These are phyloP conservation scores for Starmerella potacharoeniae DNA, from an alignment of 805 yeast genomes.

Conservation along the genomic window DNA sequence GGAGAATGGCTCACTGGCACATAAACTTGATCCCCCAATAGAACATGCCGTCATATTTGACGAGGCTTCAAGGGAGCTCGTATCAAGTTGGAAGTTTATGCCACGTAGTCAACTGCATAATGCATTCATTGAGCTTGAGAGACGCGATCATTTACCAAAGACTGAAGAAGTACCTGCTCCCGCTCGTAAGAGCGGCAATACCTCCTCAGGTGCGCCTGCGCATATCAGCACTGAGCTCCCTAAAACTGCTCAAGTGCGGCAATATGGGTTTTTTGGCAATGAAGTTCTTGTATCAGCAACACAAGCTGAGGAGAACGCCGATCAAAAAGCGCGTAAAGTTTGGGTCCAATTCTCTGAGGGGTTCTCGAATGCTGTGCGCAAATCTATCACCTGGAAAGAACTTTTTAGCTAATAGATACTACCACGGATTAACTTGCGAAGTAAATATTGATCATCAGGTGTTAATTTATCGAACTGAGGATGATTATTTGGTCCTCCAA, in stretches of 20 bases:
- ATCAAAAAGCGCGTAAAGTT: constrained; percentile 25
- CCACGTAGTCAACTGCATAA: constrained; percentile 11
- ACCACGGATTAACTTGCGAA: neutral
- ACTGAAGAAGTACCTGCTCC: neutral
- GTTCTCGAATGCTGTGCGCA: constrained; percentile 80
- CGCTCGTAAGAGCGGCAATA: neutral
- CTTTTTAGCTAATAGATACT: constrained; percentile 24
- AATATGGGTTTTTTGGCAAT: constrained; percentile 19
- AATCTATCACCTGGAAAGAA: constrained; percentile 65
- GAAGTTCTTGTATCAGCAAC: constrained; percentile 6
- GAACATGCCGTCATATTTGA: constrained; percentile 23
- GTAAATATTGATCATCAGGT: neutral
- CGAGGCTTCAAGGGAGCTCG: constrained; percentile 1
- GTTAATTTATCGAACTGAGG: too few relatives aligned
- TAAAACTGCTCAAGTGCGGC: neutral
- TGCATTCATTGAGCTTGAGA: constrained; percentile 3
- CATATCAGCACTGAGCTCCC: too few relatives aligned
- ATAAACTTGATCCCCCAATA: constrained; percentile 30
- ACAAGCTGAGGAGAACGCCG: constrained; percentile 1
- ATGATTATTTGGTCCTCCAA: too few relatives aligned
- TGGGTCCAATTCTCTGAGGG: constrained; percentile 95
- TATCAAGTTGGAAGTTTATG: constrained; percentile 8
- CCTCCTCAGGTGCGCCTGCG: neutral
- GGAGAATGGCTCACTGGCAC: constrained; percentile 25
- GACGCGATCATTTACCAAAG: neutral